Base-by-base conservation (phyloP, 2,329 filamentous ascomycete species). In the Fusarium scirpi region DNA sequence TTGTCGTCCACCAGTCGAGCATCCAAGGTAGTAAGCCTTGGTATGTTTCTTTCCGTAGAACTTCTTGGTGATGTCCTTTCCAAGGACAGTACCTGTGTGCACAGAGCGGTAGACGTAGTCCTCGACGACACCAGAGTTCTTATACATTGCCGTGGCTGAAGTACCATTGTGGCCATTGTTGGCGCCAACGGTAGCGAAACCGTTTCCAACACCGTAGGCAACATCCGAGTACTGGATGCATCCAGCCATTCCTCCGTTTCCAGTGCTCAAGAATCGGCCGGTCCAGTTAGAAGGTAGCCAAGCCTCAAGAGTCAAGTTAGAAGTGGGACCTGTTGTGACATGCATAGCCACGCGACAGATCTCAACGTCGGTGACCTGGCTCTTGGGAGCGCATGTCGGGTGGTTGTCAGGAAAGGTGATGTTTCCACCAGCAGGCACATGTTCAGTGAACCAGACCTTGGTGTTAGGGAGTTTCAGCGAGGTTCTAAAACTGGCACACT, bases 1-100 rank as follows among this genome's bases (percentile, higher is more conserved):
- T 76, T 90, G 86, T 1, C 88, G 81, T 5, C 89, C 88, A 24
- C 89, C 89, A 0, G 86, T 86, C 0, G 86, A 89, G 74, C 88
- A 90, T 16, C 88, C 89, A 8, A 85, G 76, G 67, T 85, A 89
- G 76, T 90, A 90, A 4, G 82, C 84, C 65, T 85, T 85, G 4
- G 78, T 77, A 1, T 80, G 76, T 0, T 49, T 22, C 20, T 67
- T 62, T 7, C 78, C 77, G 66, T 89, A 90, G 75, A 86, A 88
- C 30, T 62, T 29, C 29, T 67, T 55, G 5, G 65, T 53, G 1
- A 67, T 25, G 5, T 70, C 41, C 15, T 71, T 71, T 16, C 69
- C 69, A 3, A 70, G 58, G 1, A 71, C 65, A 27, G 60, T 57
- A 5, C 69, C 69, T 0, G 69, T 70, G 40, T 72, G 69, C 0